Conservation (phyloP, 208 protist species). For the Wallacemonas sp. region DNA sequence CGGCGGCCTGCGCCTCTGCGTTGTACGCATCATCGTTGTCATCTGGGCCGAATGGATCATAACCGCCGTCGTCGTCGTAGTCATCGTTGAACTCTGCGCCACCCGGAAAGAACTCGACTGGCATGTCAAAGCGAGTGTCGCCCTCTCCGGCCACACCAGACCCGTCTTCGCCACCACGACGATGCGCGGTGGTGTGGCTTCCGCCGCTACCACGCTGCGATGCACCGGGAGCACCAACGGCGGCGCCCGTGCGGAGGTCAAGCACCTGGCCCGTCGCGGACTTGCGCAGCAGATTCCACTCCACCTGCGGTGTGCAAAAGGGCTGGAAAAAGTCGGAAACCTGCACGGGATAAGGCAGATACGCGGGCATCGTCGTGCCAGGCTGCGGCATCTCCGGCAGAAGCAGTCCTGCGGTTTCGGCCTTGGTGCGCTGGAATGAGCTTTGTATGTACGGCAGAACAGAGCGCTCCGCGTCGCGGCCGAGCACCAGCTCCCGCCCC, state of each 20-base stretch:
- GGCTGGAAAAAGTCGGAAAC: conserved; percentile 76
- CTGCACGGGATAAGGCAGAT: conserved; percentile 62
- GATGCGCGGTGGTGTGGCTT: conserved; percentile 13
- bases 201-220: background rate
- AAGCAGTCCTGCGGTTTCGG: conserved; percentile 61
- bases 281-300: conserved; percentile 89
- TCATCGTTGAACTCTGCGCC: conserved; percentile 57
- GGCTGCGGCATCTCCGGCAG: conserved; percentile 48
- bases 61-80: conserved; percentile 53
- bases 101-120: conserved; percentile 76
- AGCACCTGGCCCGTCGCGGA: conserved; percentile 49
- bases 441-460: conserved; percentile 69
- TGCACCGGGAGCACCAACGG: conserved; percentile 14
- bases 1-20: conserved; percentile 26
- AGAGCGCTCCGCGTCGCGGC: conserved; percentile 50
- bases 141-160: conserved; percentile 7
- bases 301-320: conserved; percentile 58
- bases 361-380: conserved; percentile 62
- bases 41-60: conserved; percentile 35
- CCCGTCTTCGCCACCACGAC: background rate
- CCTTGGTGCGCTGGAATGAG: conserved; percentile 52
- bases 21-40: conserved; percentile 25
- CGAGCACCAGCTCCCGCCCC: conserved; percentile 73
- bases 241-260: conserved; percentile 24
- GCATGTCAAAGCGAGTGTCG: conserved; percentile 53